Base-by-base conservation (phyloP, 1,284 basidiomycete species). In the Microbotryum silenes-acaulis region DNA sequence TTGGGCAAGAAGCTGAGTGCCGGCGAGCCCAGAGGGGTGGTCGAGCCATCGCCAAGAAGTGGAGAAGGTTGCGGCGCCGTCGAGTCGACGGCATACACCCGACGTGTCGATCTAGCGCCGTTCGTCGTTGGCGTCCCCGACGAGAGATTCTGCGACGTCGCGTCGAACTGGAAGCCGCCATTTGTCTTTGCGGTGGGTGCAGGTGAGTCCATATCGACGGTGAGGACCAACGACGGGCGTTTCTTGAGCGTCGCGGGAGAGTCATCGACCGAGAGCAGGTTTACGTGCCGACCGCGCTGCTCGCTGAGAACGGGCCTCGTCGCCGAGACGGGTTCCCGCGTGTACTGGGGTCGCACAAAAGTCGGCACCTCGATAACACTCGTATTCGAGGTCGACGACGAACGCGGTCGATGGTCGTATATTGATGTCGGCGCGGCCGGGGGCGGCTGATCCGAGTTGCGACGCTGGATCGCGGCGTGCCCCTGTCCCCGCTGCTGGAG, bases 161-260 rank as follows among this genome's bases (percentile, higher is more conserved):
- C 55, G 57, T 14, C 57, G 54, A 21, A 65, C 49, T 1, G 56
- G 44, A 16, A 60, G 63, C 1, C 60, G 6, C 18, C 51, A 20
- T 9, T 23, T 46, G 29, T 60, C 57, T 44, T 48, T 48, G 48
- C 63, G 62, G 51, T 62, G 33, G 16, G 47, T 55, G 47, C 62
- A 51, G 10, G 57, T 57, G 31, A 68, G 60, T 4, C 64, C 65
- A 44, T 64, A 60, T 4, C 64, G 5, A 60, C 60, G 10, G 67
- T 69, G 8, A 69, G 45, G 45, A 69, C 60, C 27, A 69, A 57
- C 6, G 67, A 69, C 1, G 67, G 67, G 1, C 67, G 62, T 2
- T 62, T 48, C 5, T 61, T 61, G 12, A 21, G 23, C 2, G 55
- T 14, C n/a, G 55, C 10, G 12, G 44, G 52, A 12, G 47, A 7